Evolutionary conservation across 352 stramenopile species (phyloP).

Genomic region (Blastocystis sp.): DNA sequence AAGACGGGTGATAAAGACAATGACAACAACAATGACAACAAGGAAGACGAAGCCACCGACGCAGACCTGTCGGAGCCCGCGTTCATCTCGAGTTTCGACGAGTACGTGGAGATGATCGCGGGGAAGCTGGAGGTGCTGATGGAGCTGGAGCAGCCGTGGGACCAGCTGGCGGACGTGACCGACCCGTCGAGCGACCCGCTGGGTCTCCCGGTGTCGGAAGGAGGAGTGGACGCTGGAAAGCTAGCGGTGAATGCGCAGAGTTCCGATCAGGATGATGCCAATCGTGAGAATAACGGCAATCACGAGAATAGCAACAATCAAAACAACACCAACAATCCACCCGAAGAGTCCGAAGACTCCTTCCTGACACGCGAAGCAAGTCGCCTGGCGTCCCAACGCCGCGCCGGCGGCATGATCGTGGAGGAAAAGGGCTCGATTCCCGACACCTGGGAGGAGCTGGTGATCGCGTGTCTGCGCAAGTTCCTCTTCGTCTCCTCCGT

Average conservation of each 20-base stretch:
- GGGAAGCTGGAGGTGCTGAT: conserved; percentile 47
- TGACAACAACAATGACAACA: not conserved
- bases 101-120: not conserved
- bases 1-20: not conserved
- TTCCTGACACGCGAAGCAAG: no score
- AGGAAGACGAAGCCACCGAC: not conserved
- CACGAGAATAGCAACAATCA: not conserved
- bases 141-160: conserved; percentile 12
- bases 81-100: conserved; percentile 17
- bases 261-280: not conserved
- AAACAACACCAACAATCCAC: no score
- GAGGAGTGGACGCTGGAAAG: no score
- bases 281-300: not conserved
- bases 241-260: not conserved
- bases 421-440: conserved; percentile 48
- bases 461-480: conserved; percentile 9
- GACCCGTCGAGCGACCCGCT: not conserved
- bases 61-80: not conserved
- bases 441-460: not conserved
- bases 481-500: not conserved
- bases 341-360: no score
- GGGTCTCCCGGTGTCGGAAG: not conserved
- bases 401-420: conserved; percentile 8
- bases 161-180: not conserved
- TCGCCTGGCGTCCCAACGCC: not conserved